A percentile compares a stretch with the other conserved stretches of the same genome.
Evolutionary conservation across 495 filamentous ascomycete genomes (phyloP).

Genomic region (Neurospora sp.): DNA sequence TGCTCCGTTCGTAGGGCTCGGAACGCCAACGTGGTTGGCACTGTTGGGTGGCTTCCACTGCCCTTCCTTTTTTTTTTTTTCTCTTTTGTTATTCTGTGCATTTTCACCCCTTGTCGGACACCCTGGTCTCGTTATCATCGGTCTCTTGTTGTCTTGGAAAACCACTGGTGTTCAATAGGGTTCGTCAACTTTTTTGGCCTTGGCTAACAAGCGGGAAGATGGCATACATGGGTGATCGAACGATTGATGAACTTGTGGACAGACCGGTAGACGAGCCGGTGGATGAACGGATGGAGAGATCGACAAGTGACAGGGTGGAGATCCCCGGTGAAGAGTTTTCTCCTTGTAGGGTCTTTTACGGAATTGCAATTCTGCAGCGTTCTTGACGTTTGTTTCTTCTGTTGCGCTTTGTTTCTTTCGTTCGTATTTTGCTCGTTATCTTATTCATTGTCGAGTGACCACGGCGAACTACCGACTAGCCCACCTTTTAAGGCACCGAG

Average conservation of each 20-base stretch:
- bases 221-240: neutral
- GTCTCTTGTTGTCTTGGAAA: neutral
- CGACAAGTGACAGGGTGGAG: neutral
- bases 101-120: neutral
- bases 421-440: neutral
- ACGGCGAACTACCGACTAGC: neutral
- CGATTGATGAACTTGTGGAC: neutral
- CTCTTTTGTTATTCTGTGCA: too few species aligned
- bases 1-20: neutral
- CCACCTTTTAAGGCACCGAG: neutral
- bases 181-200: too few species aligned
- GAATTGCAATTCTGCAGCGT: neutral
- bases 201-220: neutral
- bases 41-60: neutral
- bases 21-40: neutral
- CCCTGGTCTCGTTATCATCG: too few species aligned
- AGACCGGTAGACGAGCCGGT: neutral
- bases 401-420: neutral
- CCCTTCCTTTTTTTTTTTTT: neutral
- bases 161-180: neutral
- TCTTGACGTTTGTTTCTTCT: neutral
- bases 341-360: neutral
- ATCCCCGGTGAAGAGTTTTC: neutral
- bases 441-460: too few species aligned
- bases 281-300: neutral